Base-by-base conservation (phyloP, 129 eudicot species). In the Helianthus tuberosus region DNA sequence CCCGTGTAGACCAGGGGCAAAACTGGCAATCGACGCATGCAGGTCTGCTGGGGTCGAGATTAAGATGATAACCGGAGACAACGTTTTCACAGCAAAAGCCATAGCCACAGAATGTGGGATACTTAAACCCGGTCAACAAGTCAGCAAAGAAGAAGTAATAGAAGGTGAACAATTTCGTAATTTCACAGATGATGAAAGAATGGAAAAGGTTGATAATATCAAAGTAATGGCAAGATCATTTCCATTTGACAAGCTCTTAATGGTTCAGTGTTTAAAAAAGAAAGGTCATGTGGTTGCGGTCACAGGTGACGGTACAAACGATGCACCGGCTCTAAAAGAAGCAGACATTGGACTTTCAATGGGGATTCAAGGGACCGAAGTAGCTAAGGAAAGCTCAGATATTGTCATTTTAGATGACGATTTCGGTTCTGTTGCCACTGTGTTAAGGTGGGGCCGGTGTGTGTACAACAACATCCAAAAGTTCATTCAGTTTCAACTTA, bases 361-460 rank as follows among this genome's bases (percentile, higher is more conserved):
- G 98, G 98, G 98, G 55, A 89, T 92, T 60, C 94, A 92, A 66
- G 96, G 98, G 29, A 92, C 96, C 0, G 94, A 92, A 49, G 96
- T 92, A 10, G 96, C 96, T 13, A 92, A 92, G 32, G 96, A 89
- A 71, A 92, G 93, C 81, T 92, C 98, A 0, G 98, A 92, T 70
- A 92, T 92, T 1, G 91, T 92, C 73, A 92, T 92, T 47, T 69
- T 89, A 59, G 89, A 92, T 36, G 98, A 92, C 52, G 89, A 92
- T 74, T 92, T 92, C 38, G 76, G 86, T 39, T 85, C 98, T 1
- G 91, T 92, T 9, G 96, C 87, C 5, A 82, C 75, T 0, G 98
- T 85, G n/a, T 44, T 92, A 32, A 76, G 82, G 25, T 92, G 98
- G 98, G 98, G 98, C 0, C 64, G 98, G 44, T 87, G 96, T 63